Base-by-base conservation (phyloP, 129 eudicot genomes). In the Flaveria ramosissima region DNA sequence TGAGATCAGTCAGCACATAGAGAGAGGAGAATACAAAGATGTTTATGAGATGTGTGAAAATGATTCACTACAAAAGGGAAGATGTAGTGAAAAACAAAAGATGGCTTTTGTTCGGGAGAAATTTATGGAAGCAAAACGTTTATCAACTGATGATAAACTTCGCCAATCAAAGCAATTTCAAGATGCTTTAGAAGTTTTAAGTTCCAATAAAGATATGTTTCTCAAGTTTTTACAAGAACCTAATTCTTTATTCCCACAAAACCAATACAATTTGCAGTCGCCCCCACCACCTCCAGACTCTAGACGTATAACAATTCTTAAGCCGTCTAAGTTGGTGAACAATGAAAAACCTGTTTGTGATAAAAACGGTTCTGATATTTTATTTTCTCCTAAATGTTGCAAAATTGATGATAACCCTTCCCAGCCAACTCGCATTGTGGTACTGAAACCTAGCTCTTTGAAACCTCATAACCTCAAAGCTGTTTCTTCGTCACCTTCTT, bases 121-220 rank as follows among this genome's bases (percentile, higher is more conserved):
- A 36, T 92, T 95, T 74, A 73, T 84, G 65, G 99, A 95, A 86
- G 96, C 93, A n/a, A 95, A 95, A 71, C 92, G 92, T 57, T 76
- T 95, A 51, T 84, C 97, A 7, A 89, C 91, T 9, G 91, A 95
- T 47, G 95, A 85, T 84, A 92, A 85, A 55, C 95, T 83, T 76
- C 92, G 96, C 43, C 96, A 95, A 55, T 84, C 97, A 1, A 88
- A 92, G 81, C 90, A 95, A 74, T 89, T 95, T 84, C 96, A 95
- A 71, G 99, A 95, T 70, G 95, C 99, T 14, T 82, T 95, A 42
- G 99, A 95, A 76, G 88, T 89, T 66, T 66, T 95, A 81, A 89
- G 89, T 68, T 88, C 96, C 59, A 88, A 95, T 72, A 88, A 82
- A 67, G 97, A 95, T 77, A 82, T 83, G 56, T 92, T 95, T 74